Evolutionary conservation across 208 protist genomes (phyloP).

Genomic region (Leishmania arabica): DNA sequence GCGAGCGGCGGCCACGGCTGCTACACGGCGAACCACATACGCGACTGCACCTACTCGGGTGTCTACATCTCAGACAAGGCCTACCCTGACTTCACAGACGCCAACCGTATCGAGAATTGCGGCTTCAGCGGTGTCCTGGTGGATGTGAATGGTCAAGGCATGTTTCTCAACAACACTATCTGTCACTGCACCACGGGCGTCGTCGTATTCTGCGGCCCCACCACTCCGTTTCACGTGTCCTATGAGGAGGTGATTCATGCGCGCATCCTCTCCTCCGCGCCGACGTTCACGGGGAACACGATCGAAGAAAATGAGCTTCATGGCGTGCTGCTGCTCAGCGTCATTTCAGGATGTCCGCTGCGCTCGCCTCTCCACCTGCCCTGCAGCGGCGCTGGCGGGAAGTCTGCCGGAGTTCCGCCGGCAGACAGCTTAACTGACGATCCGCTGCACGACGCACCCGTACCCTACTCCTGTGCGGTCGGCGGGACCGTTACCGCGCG

Average conservation of each 20-base stretch:
- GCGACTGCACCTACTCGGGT: conserved; percentile 59
- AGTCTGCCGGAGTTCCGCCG: conserved; percentile 6
- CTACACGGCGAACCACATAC: conserved; percentile 68
- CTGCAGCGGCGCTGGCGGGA: conserved; percentile 1
- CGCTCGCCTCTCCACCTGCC: conserved; percentile 33
- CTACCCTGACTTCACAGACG: conserved; percentile 49
- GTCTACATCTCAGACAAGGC: conserved; percentile 65
- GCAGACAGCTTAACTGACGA: conserved; percentile 3
- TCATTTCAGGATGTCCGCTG: conserved; percentile 49
- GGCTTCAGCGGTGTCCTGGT: conserved; percentile 63
- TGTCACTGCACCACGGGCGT: conserved; percentile 55
- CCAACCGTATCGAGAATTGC: conserved; percentile 72
- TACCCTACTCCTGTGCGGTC: conserved; percentile 12
- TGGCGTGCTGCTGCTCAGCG: conserved; percentile 75
- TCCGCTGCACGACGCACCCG: conserved; percentile 19
- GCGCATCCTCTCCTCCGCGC: conserved; percentile 41
- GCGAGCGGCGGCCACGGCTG: conserved; percentile 49
- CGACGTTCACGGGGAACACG: conserved; percentile 59
- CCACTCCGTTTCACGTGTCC: conserved; percentile 41
- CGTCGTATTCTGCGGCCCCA: conserved; percentile 61
- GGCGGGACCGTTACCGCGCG: conserved; percentile 14
- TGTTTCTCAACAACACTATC: conserved; percentile 33
- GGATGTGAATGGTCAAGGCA: conserved; percentile 55
- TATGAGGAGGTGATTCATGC: conserved; percentile 48
- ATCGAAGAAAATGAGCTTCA: conserved; percentile 81